These are phyloP conservation scores for Myochromella boudieri DNA, from an alignment of 768 basidiomycete species.

Conservation along the genomic window DNA sequence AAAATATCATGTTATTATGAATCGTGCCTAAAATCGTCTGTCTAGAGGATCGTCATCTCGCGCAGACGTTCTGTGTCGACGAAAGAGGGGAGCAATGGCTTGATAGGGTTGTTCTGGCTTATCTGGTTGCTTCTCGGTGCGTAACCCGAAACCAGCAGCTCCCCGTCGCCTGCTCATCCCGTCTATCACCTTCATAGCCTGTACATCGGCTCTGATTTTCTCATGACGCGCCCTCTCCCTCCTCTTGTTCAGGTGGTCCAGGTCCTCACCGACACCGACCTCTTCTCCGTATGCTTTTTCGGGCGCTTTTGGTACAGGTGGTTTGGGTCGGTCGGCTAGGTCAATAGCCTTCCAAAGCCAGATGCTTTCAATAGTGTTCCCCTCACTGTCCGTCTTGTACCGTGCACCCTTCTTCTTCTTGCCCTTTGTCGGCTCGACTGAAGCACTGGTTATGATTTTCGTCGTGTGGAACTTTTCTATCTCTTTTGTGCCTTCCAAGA, in stretches of 20 bases:
- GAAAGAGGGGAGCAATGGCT: too few relatives aligned
- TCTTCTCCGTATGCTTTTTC: constrained; percentile 30
- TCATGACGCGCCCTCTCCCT: constrained; percentile 44
- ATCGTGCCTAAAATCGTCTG: too few relatives aligned
- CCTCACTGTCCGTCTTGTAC: constrained; percentile 13
- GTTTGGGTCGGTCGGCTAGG: constrained; percentile 2
- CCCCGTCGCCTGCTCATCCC: constrained; percentile 12
- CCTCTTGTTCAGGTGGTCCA: constrained; percentile 56
- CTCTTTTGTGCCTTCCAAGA: constrained; percentile 39
- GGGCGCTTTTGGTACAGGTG: background rate
- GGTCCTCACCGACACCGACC: constrained; percentile 50
- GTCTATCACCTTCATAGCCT: constrained; percentile 32
- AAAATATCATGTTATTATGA: too few relatives aligned
- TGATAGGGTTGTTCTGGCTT: too few relatives aligned
- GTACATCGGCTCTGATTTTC: constrained; percentile 45
- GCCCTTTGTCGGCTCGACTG: constrained; percentile 12
- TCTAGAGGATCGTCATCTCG: too few relatives aligned
- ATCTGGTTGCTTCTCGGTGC: too few relatives aligned
- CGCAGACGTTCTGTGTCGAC: too few relatives aligned
- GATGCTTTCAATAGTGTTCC: constrained; percentile 25
- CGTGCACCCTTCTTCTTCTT: constrained; percentile 19
- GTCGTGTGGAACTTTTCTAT: constrained; percentile 41
- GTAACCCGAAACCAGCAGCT: too few relatives aligned
- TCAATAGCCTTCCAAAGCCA: constrained; percentile 41
- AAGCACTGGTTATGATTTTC: constrained; percentile 22